Evolutionary conservation across 202 grass and related monocot species (phyloP).

Genomic region (Cymbopogon flexuosus): DNA sequence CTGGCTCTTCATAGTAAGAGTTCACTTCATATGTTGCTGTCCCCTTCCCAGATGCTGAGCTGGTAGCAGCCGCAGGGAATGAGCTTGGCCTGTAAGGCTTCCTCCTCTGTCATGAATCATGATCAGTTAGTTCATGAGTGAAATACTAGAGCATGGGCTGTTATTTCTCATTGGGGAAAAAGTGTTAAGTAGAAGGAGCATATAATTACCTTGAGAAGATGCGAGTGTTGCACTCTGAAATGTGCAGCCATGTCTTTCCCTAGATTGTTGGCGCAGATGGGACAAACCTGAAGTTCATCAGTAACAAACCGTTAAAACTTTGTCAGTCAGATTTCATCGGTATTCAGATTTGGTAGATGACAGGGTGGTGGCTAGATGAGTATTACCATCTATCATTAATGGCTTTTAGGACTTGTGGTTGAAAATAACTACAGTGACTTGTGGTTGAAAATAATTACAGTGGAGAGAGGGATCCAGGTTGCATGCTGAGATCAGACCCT

Average conservation of each 20-base stretch:
- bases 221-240: slow-evolving; percentile 64
- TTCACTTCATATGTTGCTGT: slow-evolving; percentile 28
- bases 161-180: neutral
- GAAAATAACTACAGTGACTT: neutral
- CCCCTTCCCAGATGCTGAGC: slow-evolving; percentile 22
- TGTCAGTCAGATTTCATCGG: neutral
- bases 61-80: slow-evolving; percentile 29
- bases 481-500: neutral
- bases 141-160: neutral
- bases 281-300: slow-evolving; percentile 60
- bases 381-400: neutral
- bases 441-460: neutral
- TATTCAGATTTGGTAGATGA: neutral
- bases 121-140: neutral
- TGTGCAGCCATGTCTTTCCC: slow-evolving; percentile 72
- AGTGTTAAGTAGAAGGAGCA: neutral
- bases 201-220: slow-evolving; percentile 56
- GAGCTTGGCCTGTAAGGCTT: slow-evolving; percentile 56
- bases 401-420: neutral
- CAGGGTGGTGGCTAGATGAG: neutral
- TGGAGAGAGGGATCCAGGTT: neutral
- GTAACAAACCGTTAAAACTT: neutral
- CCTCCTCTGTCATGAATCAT: slow-evolving; percentile 54
- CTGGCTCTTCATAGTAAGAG: slow-evolving; percentile 39
- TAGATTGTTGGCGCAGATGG: slow-evolving; percentile 61